phyloP scores from a whole-genome alignment of 306 rosid genomes.

The Pterocarpus santalinus region DNA sequence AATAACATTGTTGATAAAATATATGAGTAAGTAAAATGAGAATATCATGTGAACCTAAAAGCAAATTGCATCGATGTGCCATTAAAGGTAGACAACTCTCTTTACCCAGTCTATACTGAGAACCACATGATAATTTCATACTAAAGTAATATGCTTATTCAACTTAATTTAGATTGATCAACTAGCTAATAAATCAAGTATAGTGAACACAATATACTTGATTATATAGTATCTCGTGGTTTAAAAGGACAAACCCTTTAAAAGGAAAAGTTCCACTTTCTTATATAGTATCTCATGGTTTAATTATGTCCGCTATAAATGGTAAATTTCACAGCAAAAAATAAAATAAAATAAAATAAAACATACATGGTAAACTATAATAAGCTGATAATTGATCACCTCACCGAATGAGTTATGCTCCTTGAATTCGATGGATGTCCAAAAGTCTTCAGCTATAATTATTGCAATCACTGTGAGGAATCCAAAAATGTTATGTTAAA shows the following conservation, averaged over 20 bases:
- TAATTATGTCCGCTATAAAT: constrained; percentile 10
- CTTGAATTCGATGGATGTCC: constrained; percentile 37
- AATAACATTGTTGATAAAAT: too few relatives aligned
- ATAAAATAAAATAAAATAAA: not conserved
- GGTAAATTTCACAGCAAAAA: constrained; percentile 6
- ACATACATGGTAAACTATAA: not conserved
- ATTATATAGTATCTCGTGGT: too few relatives aligned
- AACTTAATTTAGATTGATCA: constrained; percentile 4
- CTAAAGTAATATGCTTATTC: not conserved
- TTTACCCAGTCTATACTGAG: constrained; percentile 14
- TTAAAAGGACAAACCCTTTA: not conserved
- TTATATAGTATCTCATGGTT: constrained; percentile 26
- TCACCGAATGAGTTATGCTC: constrained; percentile 30
- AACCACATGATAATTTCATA: constrained; percentile 32
- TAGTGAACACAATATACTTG: not conserved
- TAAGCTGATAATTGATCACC: constrained; percentile 33
- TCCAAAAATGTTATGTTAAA: constrained; percentile 22
- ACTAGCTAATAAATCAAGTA: constrained; percentile 7
- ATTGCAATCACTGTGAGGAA: constrained; percentile 47
- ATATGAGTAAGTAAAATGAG: too few relatives aligned
- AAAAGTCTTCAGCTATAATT: constrained; percentile 48
- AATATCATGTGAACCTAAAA: constrained; percentile 15
- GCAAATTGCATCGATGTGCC: constrained; percentile 35
- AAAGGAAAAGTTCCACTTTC: constrained; percentile 7
- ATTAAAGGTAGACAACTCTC: not conserved